Conservation (phyloP, 2,329 filamentous ascomycete genomes). For the Alternaria conjuncta region DNA sequence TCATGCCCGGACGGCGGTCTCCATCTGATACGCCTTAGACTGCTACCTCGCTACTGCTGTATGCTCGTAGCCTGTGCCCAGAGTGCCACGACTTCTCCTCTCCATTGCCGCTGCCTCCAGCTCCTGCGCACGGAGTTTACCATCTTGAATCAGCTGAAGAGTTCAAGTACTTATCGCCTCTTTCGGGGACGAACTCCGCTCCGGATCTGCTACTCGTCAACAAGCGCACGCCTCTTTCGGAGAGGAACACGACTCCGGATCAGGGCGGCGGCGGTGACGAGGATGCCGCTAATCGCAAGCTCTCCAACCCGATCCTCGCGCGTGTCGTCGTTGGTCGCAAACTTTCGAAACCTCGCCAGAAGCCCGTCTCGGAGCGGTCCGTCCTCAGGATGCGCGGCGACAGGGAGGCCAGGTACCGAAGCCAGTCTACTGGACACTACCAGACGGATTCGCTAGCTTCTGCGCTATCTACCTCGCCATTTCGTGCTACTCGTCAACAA, state of each 20-base stretch:
- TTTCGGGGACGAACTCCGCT: neutral
- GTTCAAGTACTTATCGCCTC: neutral
- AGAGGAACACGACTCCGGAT: neutral
- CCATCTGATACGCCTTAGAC: neutral
- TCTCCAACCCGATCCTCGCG: constrained; percentile 16
- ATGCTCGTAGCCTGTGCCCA: constrained; percentile 5
- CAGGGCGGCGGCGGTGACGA: constrained; percentile 7
- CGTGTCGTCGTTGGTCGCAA: too few relatives aligned
- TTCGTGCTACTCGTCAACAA: neutral
- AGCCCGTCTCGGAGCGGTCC: neutral
- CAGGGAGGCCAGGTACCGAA: neutral
- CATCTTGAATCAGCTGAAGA: neutral
- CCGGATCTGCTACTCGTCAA: neutral
- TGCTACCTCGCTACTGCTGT: constrained; percentile 5
- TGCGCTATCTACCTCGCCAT: neutral
- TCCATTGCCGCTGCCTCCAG: constrained; percentile 5
- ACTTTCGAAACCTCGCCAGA: neutral
- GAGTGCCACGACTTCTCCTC: constrained; percentile 9
- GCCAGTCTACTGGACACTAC: neutral
- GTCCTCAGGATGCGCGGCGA: neutral
- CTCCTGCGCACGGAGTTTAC: neutral
- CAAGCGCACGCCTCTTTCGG: neutral
- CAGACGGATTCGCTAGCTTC: neutral
- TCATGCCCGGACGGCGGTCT: neutral
- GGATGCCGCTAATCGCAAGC: constrained; percentile 20